These are phyloP conservation scores for Cercis canadensis DNA, from an alignment of 306 rosid genomes.

Conservation along the genomic window DNA sequence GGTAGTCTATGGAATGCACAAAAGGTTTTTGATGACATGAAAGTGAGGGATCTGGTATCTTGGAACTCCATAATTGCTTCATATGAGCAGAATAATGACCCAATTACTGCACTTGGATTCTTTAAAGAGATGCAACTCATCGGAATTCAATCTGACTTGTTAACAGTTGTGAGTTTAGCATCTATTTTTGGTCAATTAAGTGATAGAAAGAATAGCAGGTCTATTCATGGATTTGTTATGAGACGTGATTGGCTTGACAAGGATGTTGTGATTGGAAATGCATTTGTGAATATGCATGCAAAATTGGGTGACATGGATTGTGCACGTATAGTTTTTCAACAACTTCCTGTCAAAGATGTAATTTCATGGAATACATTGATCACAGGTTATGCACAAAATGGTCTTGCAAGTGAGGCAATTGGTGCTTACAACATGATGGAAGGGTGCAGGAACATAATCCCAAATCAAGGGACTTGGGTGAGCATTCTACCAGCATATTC, in stretches of 20 bases:
- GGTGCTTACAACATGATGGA: slow-evolving; percentile 48
- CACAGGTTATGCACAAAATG: slow-evolving; percentile 56
- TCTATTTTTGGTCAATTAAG: slow-evolving; percentile 52
- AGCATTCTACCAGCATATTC: slow-evolving; percentile 64
- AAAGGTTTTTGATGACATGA: slow-evolving; percentile 47
- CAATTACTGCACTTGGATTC: slow-evolving; percentile 39
- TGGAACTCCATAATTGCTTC: slow-evolving; percentile 52
- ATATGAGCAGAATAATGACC: slow-evolving; percentile 54
- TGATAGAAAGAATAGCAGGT: slow-evolving; percentile 41
- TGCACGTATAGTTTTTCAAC: slow-evolving; percentile 45
- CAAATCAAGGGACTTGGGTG: slow-evolving; percentile 62
- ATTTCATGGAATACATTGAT: slow-evolving; percentile 59
- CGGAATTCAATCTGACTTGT: slow-evolving; percentile 49
- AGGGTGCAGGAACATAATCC: slow-evolving; percentile 34
- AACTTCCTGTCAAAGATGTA: slow-evolving; percentile 45
- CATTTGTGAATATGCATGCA: slow-evolving; percentile 47
- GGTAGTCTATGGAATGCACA: slow-evolving; percentile 46
- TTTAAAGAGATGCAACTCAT: slow-evolving; percentile 47
- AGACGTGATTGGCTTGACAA: slow-evolving; percentile 40
- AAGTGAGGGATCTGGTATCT: slow-evolving; percentile 49
- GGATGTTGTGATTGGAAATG: slow-evolving; percentile 46
- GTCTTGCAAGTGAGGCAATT: slow-evolving; percentile 55
- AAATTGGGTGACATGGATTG: slow-evolving; percentile 46
- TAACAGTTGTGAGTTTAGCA: slow-evolving; percentile 52
- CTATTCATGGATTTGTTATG: slow-evolving; percentile 48